phyloP scores from a whole-genome alignment of 164 flowering plant species.

The Chimonanthus praecox region DNA sequence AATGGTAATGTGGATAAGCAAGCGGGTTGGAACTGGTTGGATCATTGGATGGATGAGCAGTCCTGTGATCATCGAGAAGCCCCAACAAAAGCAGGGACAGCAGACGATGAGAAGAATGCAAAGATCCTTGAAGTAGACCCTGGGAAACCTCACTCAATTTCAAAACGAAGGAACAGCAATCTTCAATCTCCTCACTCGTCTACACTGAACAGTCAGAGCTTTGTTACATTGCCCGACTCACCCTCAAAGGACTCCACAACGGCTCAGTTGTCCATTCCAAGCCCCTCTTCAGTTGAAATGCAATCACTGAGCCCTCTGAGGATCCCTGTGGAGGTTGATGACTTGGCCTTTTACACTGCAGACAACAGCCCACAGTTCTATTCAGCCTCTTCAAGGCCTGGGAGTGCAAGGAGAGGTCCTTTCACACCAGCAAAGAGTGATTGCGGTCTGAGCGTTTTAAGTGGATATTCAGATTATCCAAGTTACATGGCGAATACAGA shows the following conservation, averaged over 20 bases:
- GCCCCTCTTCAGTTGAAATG: constrained; percentile 34
- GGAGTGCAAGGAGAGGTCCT: constrained; percentile 34
- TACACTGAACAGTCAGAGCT: constrained; percentile 29
- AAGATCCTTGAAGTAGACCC: constrained; percentile 80
- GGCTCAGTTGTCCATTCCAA: constrained; percentile 31
- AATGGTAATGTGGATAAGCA: constrained; percentile 23
- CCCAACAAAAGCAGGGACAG: constrained; percentile 13
- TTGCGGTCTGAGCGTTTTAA: constrained; percentile 36
- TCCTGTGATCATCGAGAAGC: constrained; percentile 20
- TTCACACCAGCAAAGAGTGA: constrained; percentile 58
- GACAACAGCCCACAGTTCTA: constrained; percentile 53
- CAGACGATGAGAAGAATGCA: constrained; percentile 51
- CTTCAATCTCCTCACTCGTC: constrained; percentile 20
- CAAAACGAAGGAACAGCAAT: constrained; percentile 19
- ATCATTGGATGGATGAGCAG: constrained; percentile 48
- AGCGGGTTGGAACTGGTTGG: constrained; percentile 36
- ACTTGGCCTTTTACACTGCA: constrained; percentile 26
- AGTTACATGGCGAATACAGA: constrained; percentile 84
- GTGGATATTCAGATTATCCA: constrained; percentile 47
- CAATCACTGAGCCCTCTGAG: constrained; percentile 31
- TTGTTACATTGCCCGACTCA: constrained; percentile 28
- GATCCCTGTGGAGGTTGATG: constrained; percentile 24
- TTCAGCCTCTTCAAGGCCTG: constrained; percentile 46
- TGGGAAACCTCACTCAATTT: constrained; percentile 49
- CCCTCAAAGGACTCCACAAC: constrained; percentile 40